Evolutionary conservation across 1,284 basidiomycete species (phyloP).

Genomic region (Cryptococcus sp.): DNA sequence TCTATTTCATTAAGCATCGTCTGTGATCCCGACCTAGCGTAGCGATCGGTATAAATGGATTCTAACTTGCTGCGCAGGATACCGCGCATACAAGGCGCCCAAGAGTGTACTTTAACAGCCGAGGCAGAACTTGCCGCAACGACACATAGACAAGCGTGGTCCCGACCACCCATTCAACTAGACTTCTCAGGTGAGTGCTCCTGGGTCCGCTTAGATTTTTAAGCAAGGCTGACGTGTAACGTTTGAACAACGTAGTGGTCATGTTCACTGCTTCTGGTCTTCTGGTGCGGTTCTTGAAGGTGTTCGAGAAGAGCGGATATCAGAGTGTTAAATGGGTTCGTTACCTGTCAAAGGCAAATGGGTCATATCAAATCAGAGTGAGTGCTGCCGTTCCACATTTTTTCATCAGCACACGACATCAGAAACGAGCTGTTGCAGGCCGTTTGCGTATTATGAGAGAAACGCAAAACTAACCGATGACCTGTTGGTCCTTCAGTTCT

Average conservation of each 20-base stretch:
- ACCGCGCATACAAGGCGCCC: slow-evolving; percentile 85
- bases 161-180: slow-evolving; percentile 92
- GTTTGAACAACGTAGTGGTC: slow-evolving; percentile 61
- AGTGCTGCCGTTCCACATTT: slow-evolving; percentile 11
- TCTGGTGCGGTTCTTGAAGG: slow-evolving; percentile 95
- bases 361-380: slow-evolving; percentile 49
- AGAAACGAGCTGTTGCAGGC: no score
- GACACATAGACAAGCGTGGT: slow-evolving; percentile 91
- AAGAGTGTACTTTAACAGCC: slow-evolving; percentile 83
- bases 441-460: no score
- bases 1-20: background rate
- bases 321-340: slow-evolving; percentile 90
- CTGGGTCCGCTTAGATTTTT: background rate
- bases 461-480: no score
- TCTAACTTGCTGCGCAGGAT: slow-evolving; percentile 61
- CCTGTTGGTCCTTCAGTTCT: no score
- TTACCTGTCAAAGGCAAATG: slow-evolving; percentile 48
- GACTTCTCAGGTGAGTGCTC: slow-evolving; percentile 66
- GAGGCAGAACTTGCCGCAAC: slow-evolving; percentile 81
- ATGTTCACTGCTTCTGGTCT: slow-evolving; percentile 98
- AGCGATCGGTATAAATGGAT: background rate
- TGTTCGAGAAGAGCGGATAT: slow-evolving; percentile 94
- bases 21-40: background rate
- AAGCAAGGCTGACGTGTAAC: no score
- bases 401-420: no score